phyloP scores from a whole-genome alignment of 129 eudicot species.

The Pseudognaphalium luteoalbum region DNA sequence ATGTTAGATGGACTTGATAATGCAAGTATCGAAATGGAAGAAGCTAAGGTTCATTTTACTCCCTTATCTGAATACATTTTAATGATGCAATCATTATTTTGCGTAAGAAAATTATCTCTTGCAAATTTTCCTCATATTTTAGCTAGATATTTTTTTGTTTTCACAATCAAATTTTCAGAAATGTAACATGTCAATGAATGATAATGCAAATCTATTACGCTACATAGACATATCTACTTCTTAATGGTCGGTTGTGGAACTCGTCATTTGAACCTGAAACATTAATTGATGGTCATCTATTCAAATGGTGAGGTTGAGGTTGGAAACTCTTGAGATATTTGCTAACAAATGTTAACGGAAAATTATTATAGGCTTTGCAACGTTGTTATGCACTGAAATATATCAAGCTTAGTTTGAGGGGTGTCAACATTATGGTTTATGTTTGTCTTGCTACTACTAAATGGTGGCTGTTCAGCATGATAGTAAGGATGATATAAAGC shows the following conservation, averaged over 20 bases:
- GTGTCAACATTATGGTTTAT: too few species aligned
- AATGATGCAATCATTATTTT: neutral
- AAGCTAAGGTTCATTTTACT: constrained; percentile 70
- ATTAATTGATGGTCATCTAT: neutral
- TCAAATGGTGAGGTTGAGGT: neutral
- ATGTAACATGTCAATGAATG: neutral
- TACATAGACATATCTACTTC: neutral
- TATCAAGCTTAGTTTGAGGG: too few species aligned
- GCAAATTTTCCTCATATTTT: neutral
- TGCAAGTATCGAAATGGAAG: constrained; percentile 94
- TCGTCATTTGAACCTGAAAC: neutral
- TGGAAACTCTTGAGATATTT: neutral
- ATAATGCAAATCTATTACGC: neutral
- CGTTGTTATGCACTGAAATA: too few species aligned
- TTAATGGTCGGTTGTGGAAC: neutral
- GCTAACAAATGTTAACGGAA: too few species aligned
- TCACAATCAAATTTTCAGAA: neutral
- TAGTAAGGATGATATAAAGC: too few species aligned
- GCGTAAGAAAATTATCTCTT: neutral
- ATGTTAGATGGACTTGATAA: constrained; percentile 98
- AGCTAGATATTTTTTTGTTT: neutral
- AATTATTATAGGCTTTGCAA: too few species aligned
- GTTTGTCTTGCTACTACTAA: too few species aligned
- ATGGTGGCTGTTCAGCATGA: too few species aligned
- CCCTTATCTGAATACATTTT: constrained; percentile 11